Evolutionary conservation across 345 rosid genomes (phyloP), one percentile per base, ranked within the genome.

Genomic region (Cardamine resedifolia): DNA sequence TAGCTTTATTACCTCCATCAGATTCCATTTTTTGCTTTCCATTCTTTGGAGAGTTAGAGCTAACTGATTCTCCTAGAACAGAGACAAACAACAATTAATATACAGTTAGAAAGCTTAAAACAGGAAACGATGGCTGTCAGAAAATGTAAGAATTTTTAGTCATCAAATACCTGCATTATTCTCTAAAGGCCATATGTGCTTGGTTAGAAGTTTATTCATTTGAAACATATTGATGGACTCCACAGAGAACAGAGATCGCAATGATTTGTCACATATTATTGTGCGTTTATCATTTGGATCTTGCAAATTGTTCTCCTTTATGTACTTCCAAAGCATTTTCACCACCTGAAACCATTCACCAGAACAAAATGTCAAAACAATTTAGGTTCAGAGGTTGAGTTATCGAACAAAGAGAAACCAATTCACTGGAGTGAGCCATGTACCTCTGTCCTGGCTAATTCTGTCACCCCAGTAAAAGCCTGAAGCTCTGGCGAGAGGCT

Each of bases 401-500:
- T 30, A 56, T 21, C 24, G 24, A 34, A 39, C 5, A 5, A 76
- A 43, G 49, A 75, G 66, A 62, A 69, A 23, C 59, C 57, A 49
- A 20, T 58, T 24, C 20, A 44, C 64, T 18, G 15, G 4, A 68
- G 58, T 53, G 14, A 10, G 58, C 33, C 23, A 61, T 28, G 57
- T 80, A 93, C 98, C 91, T 87, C 93, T 65, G 97, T 87, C 81
- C 98, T 90, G 66, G 97, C 93, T 82, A 90, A 77, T 70, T 82
- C 85, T 59, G 90, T 44, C 56, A 43, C 87, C 28, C 97, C 97
- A 48, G 80, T 58, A 70, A 93, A 73, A 58, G 81, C 78, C 74
- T 88, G 96, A 67, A 90, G 91, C 75, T 86, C 85, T 26, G 91
- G 91, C 45, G 98, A 90, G 79, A 93, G 97, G 52, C 89, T 77